A percentile compares a stretch with the other conserved stretches of the same genome.
phyloP scores from a whole-genome alignment of 2,329 filamentous ascomycete species.

The Didymella segeticola region DNA sequence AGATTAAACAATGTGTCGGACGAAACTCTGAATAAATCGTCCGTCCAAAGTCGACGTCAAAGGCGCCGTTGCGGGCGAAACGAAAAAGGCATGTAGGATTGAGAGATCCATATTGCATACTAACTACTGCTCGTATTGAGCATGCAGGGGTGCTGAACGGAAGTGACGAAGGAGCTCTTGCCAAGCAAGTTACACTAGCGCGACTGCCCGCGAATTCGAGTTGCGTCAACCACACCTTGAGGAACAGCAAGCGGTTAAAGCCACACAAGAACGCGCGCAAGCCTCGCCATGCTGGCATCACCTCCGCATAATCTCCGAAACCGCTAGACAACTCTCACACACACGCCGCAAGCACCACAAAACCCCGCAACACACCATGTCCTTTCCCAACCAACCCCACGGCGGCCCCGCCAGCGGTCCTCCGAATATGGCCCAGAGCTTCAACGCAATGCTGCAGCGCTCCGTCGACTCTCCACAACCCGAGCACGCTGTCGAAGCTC shows the following conservation, averaged over 20 bases:
- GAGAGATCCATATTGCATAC: not conserved
- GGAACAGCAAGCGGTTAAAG: constrained; percentile 24
- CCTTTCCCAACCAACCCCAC: constrained; percentile 39
- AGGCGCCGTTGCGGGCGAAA: not conserved
- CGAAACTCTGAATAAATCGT: not conserved
- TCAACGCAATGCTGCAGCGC: constrained; percentile 48
- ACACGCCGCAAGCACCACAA: constrained; percentile 4
- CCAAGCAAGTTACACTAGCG: constrained; percentile 16
- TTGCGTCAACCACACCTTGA: constrained; percentile 14
- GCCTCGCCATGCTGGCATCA: constrained; percentile 42
- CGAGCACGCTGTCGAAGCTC: constrained; percentile 32
- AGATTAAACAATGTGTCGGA: not conserved
- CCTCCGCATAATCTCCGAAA: constrained; percentile 23
- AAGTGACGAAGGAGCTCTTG: constrained; percentile 5
- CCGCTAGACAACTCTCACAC: constrained; percentile 27
- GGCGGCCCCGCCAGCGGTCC: constrained; percentile 40
- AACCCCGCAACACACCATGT: constrained; percentile 26
- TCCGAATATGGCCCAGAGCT: constrained; percentile 40
- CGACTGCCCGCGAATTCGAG: constrained; percentile 14
- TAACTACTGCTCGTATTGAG: constrained; percentile 4
- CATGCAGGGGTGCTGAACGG: constrained; percentile 3
- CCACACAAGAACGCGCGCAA: constrained; percentile 22
- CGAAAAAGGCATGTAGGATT: not conserved
- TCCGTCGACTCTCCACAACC: constrained; percentile 42
- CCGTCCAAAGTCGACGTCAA: not conserved